Percentiles rank a stretch among this genome's conserved stretches.
These are phyloP conservation scores for Podochytrium sp. DNA, from an alignment of 192 early-diverging fungal genomes.

Conservation along the genomic window DNA sequence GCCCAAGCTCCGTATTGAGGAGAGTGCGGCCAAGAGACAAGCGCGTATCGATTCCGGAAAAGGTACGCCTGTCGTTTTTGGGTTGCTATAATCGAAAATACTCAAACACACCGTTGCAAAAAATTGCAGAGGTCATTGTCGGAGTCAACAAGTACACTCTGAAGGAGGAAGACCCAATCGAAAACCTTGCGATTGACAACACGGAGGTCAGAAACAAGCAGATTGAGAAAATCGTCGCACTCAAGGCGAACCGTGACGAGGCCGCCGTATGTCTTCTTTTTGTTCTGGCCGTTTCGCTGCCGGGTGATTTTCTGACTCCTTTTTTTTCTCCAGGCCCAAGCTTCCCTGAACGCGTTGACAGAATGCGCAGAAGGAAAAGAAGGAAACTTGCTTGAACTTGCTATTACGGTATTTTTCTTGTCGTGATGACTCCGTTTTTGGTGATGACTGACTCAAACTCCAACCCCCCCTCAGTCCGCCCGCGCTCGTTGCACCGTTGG, in stretches of 20 bases:
- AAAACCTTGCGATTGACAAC: slow-evolving; percentile 85
- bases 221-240: slow-evolving; percentile 62
- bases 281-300: not conserved
- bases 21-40: slow-evolving; percentile 84
- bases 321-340: slow-evolving; percentile 43
- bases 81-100: too few species aligned
- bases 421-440: not conserved
- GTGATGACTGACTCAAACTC: slow-evolving; percentile 2
- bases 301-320: slow-evolving; percentile 4
- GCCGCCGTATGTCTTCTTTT: slow-evolving; percentile 43
- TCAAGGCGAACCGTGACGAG: slow-evolving; percentile 60
- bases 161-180: slow-evolving; percentile 62
- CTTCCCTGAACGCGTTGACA: slow-evolving; percentile 66
- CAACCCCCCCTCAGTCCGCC: slow-evolving; percentile 55
- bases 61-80: slow-evolving; percentile 44
- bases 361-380: slow-evolving; percentile 65
- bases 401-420: slow-evolving; percentile 60
- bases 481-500: slow-evolving; percentile 81
- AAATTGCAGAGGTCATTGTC: slow-evolving; percentile 73
- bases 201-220: slow-evolving; percentile 68
- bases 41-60: slow-evolving; percentile 88
- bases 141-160: slow-evolving; percentile 85
- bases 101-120: not conserved
- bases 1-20: slow-evolving; percentile 89
- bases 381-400: slow-evolving; percentile 76